A percentile compares a stretch with the other conserved stretches of the same genome.
Evolutionary conservation across 306 rosid species (phyloP).

Genomic region (Pueraria montana): DNA sequence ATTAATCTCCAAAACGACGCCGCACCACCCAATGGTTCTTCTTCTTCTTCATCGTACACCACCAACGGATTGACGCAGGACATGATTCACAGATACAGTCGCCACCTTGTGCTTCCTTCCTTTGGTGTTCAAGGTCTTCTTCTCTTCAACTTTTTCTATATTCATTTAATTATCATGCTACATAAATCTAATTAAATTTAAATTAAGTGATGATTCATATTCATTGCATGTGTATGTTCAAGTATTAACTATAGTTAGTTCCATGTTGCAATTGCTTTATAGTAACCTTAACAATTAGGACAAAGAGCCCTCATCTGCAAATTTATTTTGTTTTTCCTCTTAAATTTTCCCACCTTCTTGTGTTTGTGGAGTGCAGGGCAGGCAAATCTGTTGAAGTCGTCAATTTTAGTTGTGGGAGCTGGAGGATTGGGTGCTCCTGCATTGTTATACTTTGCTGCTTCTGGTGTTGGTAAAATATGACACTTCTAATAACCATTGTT

Average conservation of each 20-base stretch:
- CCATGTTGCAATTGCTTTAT: conserved; percentile 1
- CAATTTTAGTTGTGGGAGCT: conserved; percentile 92
- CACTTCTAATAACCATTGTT: conserved; percentile 1
- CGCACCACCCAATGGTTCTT: conserved; percentile 49
- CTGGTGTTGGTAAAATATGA: conserved; percentile 78
- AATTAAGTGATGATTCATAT: neutral
- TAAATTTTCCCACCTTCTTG: neutral
- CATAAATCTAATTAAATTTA: neutral
- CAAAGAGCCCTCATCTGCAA: no score
- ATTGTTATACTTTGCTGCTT: conserved; percentile 85
- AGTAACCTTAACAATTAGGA: neutral
- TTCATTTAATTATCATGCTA: neutral
- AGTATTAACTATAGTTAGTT: neutral
- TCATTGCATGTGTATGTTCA: neutral
- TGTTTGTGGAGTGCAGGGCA: conserved; percentile 63
- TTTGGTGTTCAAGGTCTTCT: conserved; percentile 89
- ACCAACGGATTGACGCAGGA: conserved; percentile 66
- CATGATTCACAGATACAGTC: conserved; percentile 91
- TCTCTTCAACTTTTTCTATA: neutral
- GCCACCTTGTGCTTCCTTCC: conserved; percentile 93
- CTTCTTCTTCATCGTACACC: conserved; percentile 36
- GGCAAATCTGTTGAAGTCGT: conserved; percentile 77
- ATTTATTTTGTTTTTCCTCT: neutral
- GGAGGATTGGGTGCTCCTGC: conserved; percentile 99
- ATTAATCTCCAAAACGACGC: conserved; percentile 54